Evolutionary conservation across 495 filamentous ascomycete genomes (phyloP).

Genomic region (Xylaria flabelliformis): DNA sequence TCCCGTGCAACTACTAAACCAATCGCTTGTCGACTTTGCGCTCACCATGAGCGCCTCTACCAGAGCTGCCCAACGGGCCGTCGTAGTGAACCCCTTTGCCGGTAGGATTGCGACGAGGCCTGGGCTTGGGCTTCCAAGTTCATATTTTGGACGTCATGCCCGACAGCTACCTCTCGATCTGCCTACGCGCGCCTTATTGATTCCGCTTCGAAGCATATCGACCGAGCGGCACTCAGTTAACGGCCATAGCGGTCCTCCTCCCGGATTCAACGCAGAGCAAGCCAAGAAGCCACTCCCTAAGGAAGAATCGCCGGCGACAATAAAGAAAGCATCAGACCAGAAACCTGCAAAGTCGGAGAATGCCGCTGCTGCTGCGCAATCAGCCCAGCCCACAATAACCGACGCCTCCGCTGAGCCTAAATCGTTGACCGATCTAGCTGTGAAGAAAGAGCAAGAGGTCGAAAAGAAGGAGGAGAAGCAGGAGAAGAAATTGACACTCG

Average conservation of each 20-base stretch:
- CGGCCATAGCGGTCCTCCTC: constrained; percentile 72
- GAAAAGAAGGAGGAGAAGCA: constrained; percentile 76
- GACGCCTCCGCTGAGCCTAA: constrained; percentile 37
- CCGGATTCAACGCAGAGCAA: constrained; percentile 89
- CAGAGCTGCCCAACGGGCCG: constrained; percentile 63
- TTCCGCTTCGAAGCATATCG: constrained; percentile 67
- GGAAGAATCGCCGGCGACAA: constrained; percentile 45
- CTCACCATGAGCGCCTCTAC: constrained; percentile 65
- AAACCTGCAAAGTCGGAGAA: constrained; percentile 42
- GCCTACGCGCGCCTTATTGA: constrained; percentile 68
- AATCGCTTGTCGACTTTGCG: constrained; percentile 10
- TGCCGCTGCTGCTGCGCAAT: constrained; percentile 40
- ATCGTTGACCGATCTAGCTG: constrained; percentile 42
- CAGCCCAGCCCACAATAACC: constrained; percentile 24
- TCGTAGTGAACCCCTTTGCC: constrained; percentile 60
- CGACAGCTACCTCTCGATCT: constrained; percentile 62
- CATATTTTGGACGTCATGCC: constrained; percentile 38
- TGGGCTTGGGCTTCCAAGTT: constrained; percentile 35
- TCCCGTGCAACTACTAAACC: not conserved
- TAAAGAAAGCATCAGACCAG: constrained; percentile 46
- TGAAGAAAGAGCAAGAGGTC: constrained; percentile 41
- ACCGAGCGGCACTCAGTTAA: constrained; percentile 69
- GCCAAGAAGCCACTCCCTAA: constrained; percentile 84
- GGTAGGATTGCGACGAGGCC: constrained; percentile 42
- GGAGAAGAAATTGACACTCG: constrained; percentile 78